Percentiles rank a stretch among this genome's conserved stretches.
phyloP scores from a whole-genome alignment of 2,329 filamentous ascomycete species.

The Fusarium miscanthi region DNA sequence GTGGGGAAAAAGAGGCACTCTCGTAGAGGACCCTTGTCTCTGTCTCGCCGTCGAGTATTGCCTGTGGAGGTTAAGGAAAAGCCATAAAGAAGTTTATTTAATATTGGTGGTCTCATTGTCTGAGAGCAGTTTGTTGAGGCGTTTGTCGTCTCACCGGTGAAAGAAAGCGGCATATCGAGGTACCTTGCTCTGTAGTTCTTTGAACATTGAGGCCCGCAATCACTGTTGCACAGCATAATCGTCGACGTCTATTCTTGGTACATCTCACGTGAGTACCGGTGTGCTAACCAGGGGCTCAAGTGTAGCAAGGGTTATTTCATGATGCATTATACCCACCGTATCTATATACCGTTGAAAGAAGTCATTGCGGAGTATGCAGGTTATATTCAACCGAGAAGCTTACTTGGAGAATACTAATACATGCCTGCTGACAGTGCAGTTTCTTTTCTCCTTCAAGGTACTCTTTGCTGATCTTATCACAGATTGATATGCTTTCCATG shows the following conservation, averaged over 20 bases:
- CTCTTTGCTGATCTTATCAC: not conserved
- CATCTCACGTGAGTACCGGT: slow-evolving; percentile 1
- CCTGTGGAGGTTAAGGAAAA: not conserved
- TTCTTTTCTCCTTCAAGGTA: not conserved
- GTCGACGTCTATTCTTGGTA: not conserved
- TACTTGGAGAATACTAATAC: slow-evolving; percentile 1
- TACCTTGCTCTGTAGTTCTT: not conserved
- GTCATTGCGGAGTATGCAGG: slow-evolving; percentile 17
- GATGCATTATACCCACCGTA: slow-evolving; percentile 2
- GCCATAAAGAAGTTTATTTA: too few relatives aligned
- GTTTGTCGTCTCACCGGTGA: not conserved
- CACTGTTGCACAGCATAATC: not conserved
- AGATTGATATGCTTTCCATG: not conserved
- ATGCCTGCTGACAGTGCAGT: not conserved
- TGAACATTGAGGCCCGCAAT: not conserved
- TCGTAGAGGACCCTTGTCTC: slow-evolving; percentile 16
- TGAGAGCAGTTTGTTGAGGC: slow-evolving; percentile 8
- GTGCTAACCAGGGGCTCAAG: not conserved
- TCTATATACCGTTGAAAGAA: slow-evolving; percentile 13
- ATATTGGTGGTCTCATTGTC: not conserved
- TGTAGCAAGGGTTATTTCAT: not conserved
- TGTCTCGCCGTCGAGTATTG: not conserved
- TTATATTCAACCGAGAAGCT: not conserved
- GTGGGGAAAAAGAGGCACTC: not conserved
- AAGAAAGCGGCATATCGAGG: not conserved